A percentile compares a stretch with the other conserved stretches of the same genome.
Conservation (phyloP, 2,329 filamentous ascomycete genomes). For the Ophiostoma piceae region DNA sequence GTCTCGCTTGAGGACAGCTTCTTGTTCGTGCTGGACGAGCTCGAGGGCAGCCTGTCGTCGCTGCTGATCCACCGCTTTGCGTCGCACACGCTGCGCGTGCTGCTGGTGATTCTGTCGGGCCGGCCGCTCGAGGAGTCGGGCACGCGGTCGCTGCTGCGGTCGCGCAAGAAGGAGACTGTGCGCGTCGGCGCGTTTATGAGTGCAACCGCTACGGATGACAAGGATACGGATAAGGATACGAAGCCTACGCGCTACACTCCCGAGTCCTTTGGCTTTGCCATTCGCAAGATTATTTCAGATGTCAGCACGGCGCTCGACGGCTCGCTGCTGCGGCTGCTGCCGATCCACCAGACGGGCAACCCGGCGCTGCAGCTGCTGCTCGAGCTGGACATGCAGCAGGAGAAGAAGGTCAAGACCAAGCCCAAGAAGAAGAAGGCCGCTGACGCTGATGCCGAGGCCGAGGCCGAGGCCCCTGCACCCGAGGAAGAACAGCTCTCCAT, state of each 20-base stretch:
- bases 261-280: conserved; percentile 66
- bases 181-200: conserved; percentile 49
- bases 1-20: conserved; percentile 79
- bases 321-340: conserved; percentile 74
- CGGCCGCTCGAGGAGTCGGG: conserved; percentile 66
- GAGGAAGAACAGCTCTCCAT: conserved; percentile 42
- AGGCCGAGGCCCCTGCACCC: conserved; percentile 25
- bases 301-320: conserved; percentile 70
- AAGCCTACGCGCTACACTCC: conserved; percentile 55
- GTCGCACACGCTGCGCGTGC: conserved; percentile 81
- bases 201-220: neutral
- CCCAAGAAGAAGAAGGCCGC: conserved; percentile 36
- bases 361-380: conserved; percentile 87
- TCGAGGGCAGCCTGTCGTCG: conserved; percentile 78
- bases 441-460: conserved; percentile 24
- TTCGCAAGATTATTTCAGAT: conserved; percentile 76
- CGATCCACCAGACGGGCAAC: conserved; percentile 85
- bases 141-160: conserved; percentile 72
- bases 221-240: too few species aligned
- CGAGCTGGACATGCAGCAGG: conserved; percentile 74
- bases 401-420: conserved; percentile 52
- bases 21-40: conserved; percentile 73
- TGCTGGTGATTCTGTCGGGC: conserved; percentile 81
- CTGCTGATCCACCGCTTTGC: conserved; percentile 84
- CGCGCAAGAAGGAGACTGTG: conserved; percentile 86